A percentile compares a stretch with the other conserved stretches of the same genome.
phyloP scores from a whole-genome alignment of 2,329 filamentous ascomycete genomes.

The Colletotrichum musae region DNA sequence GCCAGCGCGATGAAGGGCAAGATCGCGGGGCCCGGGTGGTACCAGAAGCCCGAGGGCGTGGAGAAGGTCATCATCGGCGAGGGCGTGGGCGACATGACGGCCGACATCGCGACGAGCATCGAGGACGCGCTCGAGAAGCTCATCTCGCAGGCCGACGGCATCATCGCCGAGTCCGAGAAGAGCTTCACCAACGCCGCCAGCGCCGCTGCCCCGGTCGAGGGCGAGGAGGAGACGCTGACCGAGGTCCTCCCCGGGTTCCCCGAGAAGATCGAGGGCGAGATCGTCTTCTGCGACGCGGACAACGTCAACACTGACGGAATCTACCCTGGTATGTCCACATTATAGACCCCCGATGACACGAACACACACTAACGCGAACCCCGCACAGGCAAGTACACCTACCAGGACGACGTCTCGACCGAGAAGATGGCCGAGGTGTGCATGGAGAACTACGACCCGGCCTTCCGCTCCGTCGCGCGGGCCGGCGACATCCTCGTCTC shows the following conservation, averaged over 20 bases:
- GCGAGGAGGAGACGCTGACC: conserved; percentile 60
- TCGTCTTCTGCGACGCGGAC: conserved; percentile 84
- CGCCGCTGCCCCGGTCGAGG: conserved; percentile 44
- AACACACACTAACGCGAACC: neutral
- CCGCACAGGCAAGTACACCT: conserved; percentile 78
- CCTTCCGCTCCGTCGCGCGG: conserved; percentile 75
- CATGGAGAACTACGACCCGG: conserved; percentile 93
- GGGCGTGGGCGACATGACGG: conserved; percentile 75
- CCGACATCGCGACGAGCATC: conserved; percentile 75
- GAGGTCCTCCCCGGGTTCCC: conserved; percentile 90
- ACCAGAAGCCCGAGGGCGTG: conserved; percentile 78
- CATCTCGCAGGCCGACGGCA: conserved; percentile 76
- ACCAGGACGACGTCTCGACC: conserved; percentile 84
- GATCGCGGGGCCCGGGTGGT: conserved; percentile 84
- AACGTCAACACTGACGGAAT: conserved; percentile 95
- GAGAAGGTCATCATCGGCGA: conserved; percentile 79
- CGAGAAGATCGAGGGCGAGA: conserved; percentile 85
- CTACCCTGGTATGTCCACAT: conserved; percentile 75
- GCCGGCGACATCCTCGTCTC: conserved; percentile 85
- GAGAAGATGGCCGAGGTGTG: conserved; percentile 90
- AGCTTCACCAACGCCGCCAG: conserved; percentile 54
- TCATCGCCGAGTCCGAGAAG: conserved; percentile 70
- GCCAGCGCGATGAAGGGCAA: conserved; percentile 84
- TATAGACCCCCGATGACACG: neutral
- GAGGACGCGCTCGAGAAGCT: conserved; percentile 81